Base-by-base conservation (phyloP, 139 green algal species). In the Chlorella vulgaris region DNA sequence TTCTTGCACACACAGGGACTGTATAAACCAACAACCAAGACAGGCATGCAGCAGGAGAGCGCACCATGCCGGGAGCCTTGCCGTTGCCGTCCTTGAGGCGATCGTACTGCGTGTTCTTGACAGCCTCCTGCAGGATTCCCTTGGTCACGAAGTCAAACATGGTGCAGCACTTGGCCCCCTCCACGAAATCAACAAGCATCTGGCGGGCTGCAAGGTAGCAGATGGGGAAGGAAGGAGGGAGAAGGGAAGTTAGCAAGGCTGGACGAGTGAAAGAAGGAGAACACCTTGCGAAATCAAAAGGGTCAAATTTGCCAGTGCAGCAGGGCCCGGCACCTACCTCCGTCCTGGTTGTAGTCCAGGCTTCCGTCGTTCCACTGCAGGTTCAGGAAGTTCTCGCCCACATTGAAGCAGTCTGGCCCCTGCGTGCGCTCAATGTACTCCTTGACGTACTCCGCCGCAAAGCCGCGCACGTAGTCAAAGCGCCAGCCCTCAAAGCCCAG, bases 61-160 rank as follows among this genome's bases (percentile, higher is more conserved):
- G n/a, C 33, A 98, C 80, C 55, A 98, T 81, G 18, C 95, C 94
- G n/a, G 91, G 86, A 0, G 94, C 85, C 60, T 91, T 90, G 62
- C 91, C 89, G 66, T 91, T 60, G 31, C 29, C 31, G 86, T 99
- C 96, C 15, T 92, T 86, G 68, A 99, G 89, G 26, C 97, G 92
- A 94, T 96, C 98, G 86, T 98, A 98, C 90, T 99, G 91, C 91
- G 69, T 89, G 67, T 94, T 88, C 40, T 83, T 85, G 42, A 98
- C 88, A 1, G 96, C 96, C 81, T 97, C 83, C 61, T 98, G 95
- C 84, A 98, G 62, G 65, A 98, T 95, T 47, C 94, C 97, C 86
- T 99, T 99, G 70, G 93, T 98, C 43, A 93, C 84, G 90, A 99
- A 98, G 89, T 99, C 96, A 83, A 99, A 99, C 24, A 93, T 89